These are phyloP conservation scores for Camelina laxa DNA, from an alignment of 345 rosid species.

Conservation along the genomic window DNA sequence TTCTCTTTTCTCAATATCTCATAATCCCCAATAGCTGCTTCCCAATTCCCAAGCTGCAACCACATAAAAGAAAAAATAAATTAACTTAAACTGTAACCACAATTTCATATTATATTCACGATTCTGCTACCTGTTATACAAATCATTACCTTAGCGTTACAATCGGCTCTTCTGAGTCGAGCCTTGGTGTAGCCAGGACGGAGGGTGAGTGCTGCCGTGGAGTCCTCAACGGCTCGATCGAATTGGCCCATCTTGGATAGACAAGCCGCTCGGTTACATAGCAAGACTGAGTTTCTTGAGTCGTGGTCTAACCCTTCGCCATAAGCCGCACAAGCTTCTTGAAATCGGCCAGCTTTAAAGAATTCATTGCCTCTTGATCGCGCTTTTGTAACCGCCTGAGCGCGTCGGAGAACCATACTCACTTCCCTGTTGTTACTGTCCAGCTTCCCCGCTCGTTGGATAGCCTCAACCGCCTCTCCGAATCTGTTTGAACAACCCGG, in stretches of 20 bases:
- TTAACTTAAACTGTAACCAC: not conserved
- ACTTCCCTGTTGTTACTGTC: constrained; percentile 74
- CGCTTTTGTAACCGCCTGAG: constrained; percentile 59
- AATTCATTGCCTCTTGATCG: constrained; percentile 71
- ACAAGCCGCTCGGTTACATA: constrained; percentile 88
- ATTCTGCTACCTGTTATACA: not conserved
- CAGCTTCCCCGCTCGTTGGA: constrained; percentile 66
- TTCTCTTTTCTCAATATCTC: constrained; percentile 61
- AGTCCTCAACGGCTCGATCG: constrained; percentile 75
- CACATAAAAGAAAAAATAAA: not conserved
- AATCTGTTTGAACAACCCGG: constrained; percentile 48
- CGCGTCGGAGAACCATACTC: constrained; percentile 51
- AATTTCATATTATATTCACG: not conserved
- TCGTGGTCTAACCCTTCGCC: constrained; percentile 79
- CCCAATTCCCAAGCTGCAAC: constrained; percentile 72
- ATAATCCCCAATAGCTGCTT: constrained; percentile 67
- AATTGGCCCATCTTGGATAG: constrained; percentile 67
- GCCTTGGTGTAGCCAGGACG: constrained; percentile 82
- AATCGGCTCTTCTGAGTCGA: constrained; percentile 83
- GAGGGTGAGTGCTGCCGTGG: constrained; percentile 62
- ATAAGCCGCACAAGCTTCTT: constrained; percentile 65
- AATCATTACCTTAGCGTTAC: constrained; percentile 65
- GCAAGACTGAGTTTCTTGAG: constrained; percentile 71
- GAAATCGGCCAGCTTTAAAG: constrained; percentile 60
- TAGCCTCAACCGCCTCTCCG: constrained; percentile 63